Base-by-base conservation (phyloP, 805 yeast species). In the Candida yuanshanica region DNA sequence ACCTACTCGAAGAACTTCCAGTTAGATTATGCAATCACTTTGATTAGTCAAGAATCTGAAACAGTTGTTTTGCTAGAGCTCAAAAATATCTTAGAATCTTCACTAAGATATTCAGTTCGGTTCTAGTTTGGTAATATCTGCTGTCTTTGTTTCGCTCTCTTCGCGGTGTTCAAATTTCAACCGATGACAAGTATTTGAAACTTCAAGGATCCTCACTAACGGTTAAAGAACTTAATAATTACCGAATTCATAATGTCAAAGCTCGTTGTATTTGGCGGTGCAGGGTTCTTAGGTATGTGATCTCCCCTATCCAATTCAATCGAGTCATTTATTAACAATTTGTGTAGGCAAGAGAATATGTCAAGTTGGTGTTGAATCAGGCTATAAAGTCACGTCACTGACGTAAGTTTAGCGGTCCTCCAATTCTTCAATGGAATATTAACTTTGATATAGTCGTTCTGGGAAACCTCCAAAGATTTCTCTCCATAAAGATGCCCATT, bases 251-350 rank as follows among this genome's bases (percentile, higher is more conserved):
- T 1, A 23, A 54, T 55, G 58, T 49, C 57, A 2, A 68, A 63
- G 35, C 48, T 76, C 3, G 77, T 86, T 4, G 86, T 89, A 0
- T 77, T 89, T 53, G 98, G 98, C 14, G 96, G 97, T 1, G 79
- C 77, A 49, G 97, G 97, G 8, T 86, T 86, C 56, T 60, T 90
- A 14, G 83, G 77, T 50, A 48, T 35, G 66, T 57, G 5, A 8
- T 20, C n/a, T 4, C 11, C 4, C 10, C n/a, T 20, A 17, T n/a
- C 31, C 10, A 17, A 12, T 12, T 9, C 6, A 20, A 22, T 11
- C n/a, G 20, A 37, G 20, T 5, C 7, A 4, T 35, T 7, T 20
- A 18, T 39, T 36, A 37, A 32, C 32, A 31, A 10, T 16, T 18
- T 8, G 12, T 4, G 4, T 10, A 44, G 89, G 95, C 11, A 70